phyloP scores from a whole-genome alignment of 305 asterid species.

The Rubia peregrina region DNA sequence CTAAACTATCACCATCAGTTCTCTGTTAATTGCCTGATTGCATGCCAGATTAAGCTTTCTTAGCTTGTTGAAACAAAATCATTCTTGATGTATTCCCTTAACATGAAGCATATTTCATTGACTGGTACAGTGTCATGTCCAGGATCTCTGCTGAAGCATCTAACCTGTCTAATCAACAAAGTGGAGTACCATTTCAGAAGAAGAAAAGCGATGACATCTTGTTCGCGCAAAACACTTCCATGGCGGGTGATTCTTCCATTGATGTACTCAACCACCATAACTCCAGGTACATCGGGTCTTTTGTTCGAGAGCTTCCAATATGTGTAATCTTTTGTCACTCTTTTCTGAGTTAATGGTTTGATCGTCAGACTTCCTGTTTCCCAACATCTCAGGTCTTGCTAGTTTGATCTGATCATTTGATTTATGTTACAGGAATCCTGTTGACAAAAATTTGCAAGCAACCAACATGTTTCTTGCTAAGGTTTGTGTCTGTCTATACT shows the following conservation, averaged over 20 bases:
- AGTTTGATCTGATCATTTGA: background rate
- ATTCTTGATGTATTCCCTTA: background rate
- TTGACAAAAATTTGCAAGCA: slow-evolving; percentile 54
- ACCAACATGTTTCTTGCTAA: slow-evolving; percentile 60
- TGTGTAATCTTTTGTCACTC: background rate
- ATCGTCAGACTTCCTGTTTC: background rate
- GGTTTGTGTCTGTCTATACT: slow-evolving; percentile 30
- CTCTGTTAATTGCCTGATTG: background rate
- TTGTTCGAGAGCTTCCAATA: background rate
- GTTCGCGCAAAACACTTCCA: slow-evolving; percentile 30
- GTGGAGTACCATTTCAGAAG: slow-evolving; percentile 34
- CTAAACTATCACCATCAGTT: background rate
- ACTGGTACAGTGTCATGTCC: slow-evolving; percentile 19
- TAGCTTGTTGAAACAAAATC: background rate
- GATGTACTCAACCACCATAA: slow-evolving; percentile 31
- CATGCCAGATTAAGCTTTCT: background rate
- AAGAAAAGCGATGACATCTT: slow-evolving; percentile 28
- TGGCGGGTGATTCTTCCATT: slow-evolving; percentile 33
- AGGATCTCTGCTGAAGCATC: slow-evolving; percentile 69
- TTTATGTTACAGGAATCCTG: slow-evolving; percentile 33
- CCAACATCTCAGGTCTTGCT: background rate
- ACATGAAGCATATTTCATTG: background rate
- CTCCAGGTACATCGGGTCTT: slow-evolving; percentile 31
- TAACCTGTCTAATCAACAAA: slow-evolving; percentile 39
- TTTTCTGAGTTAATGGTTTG: background rate